Evolutionary conservation across 1,139 yeast genomes (phyloP), one percentile per base, ranked within the genome.

Genomic region (Blastobotrys persicus): DNA sequence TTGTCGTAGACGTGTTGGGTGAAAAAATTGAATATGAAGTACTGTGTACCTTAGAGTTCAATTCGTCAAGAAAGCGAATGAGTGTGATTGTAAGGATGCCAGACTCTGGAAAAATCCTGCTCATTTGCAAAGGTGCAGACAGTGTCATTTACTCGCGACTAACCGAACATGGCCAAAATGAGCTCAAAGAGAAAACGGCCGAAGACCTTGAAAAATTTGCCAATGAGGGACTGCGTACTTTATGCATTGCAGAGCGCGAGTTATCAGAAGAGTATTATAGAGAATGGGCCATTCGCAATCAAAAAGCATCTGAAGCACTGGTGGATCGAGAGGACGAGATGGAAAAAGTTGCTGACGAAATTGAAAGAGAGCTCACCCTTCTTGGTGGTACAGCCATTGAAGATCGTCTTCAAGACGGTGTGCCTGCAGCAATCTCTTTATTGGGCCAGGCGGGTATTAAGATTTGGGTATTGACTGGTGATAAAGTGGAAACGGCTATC

Each of bases 341-440:
- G 73, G 96, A 88, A 54, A 76, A 72, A 49, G 84, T 87, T 52
- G 88, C 91, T 19, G 92, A 89, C 46, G 80, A 82, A 46, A 81
- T 92, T 59, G 98, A 92, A 68, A 76, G 79, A 28, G 81, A 81
- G 38, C 72, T 92, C 59, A 73, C 73, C 13, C 72, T 92, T 52
- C 71, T 92, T 35, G 98, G 98, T 54, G 98, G 98, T 60, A 92
- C 98, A 28, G 98, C 98, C 16, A 92, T 92, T 67, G 98, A 92
- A 67, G 98, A 92, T 70, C 78, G 96, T 61, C 76, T 92, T 52
- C 98, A 92, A 71, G 88, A 83, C 53, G 98, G 98, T 65, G 98
- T 92, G 14, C 98, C 98, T 1, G 95, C 88, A 59, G 80, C 98
- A 3, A 92, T 92, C 67, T 85, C 89, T 9, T 70, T 86, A 43